Evolutionary conservation across 805 yeast species (phyloP), one percentile per base, ranked within the genome.

Genomic region (Nakazawaea sp.): DNA sequence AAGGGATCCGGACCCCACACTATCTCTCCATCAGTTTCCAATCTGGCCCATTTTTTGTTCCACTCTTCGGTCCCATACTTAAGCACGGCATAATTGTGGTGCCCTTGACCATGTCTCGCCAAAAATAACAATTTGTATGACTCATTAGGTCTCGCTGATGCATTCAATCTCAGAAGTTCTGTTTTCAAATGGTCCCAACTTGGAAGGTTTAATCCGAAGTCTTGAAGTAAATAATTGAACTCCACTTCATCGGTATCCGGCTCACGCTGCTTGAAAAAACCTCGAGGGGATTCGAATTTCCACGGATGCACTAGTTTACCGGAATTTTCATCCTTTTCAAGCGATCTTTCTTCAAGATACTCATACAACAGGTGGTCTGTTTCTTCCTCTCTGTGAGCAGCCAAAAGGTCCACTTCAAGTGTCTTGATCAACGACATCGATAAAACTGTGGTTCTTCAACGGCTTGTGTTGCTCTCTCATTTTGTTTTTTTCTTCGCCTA

Each of bases 101-200:
- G 71, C 0, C 86, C 87, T 53, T 79, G 83, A 5, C 86, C 87
- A 47, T 80, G 87, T 50, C 87, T 64, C 8, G 81, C 79, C 37
- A 73, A 61, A 32, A 73, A 66, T 3, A 77, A 41, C 32, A 77
- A 47, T 47, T 75, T 77, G 52, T 62, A 74, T 24, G 44, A 41
- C 28, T 59, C 77, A 41, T 68, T 63, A 1, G 45, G 46, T 0
- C 45, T 41, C 15, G 68, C 63, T 5, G 46, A 30, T 2, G 39
- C 36, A 43, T 71, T 72, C 44, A 74, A 52, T 10, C 48, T 40
- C 1, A 49, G 45, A 20, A 74, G 36, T 23, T 60, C 56, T 1
- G 27, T 27, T 21, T 49, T 46, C 16, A 70, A 55, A 4, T 56
- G 56, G 1, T 43, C 42, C 80, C 80, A 74, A 2, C 62, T 51